phyloP scores from a whole-genome alignment of 1,139 yeast genomes.

The Kurtzmaniella quercitrusa region DNA sequence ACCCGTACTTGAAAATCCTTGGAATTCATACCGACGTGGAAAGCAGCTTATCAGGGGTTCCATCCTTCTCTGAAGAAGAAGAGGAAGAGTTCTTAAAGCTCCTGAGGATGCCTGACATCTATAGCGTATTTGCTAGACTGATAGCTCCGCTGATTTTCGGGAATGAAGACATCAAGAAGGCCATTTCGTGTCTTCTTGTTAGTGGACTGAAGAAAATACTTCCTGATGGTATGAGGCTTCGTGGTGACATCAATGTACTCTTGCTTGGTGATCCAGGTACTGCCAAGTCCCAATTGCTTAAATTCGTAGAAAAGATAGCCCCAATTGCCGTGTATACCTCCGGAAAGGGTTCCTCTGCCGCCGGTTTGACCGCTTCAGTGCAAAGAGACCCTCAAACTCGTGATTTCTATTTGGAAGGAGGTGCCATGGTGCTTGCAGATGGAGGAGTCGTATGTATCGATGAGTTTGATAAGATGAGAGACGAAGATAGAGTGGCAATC shows the following conservation, averaged over 20 bases:
- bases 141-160: slow-evolving; percentile 98
- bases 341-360: slow-evolving; percentile 99
- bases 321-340: slow-evolving; percentile 96
- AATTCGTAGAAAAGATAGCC: slow-evolving; percentile 90
- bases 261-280: slow-evolving; percentile 98
- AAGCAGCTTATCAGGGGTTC: slow-evolving; percentile 54
- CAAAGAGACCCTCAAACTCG: slow-evolving; percentile 86
- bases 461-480: slow-evolving; percentile 98
- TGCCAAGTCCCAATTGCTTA: slow-evolving; percentile 91
- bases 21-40: slow-evolving; percentile 86
- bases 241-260: slow-evolving; percentile 95
- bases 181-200: slow-evolving; percentile 85
- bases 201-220: slow-evolving; percentile 91
- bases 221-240: slow-evolving; percentile 93
- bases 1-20: slow-evolving; percentile 82
- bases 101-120: slow-evolving; percentile 79
- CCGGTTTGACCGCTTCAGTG: slow-evolving; percentile 97
- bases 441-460: slow-evolving; percentile 99
- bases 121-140: slow-evolving; percentile 78
- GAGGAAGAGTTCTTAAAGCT: slow-evolving; percentile 84
- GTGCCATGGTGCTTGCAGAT: slow-evolving; percentile 99
- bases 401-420: slow-evolving; percentile 95
- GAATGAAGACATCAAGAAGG: slow-evolving; percentile 84
- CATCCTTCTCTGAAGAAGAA: slow-evolving; percentile 84
- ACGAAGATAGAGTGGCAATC: slow-evolving; percentile 97